Evolutionary conservation across 139 green algal species (phyloP), one percentile per base, ranked within the genome.

Genomic region (Tetraselmis striata): DNA sequence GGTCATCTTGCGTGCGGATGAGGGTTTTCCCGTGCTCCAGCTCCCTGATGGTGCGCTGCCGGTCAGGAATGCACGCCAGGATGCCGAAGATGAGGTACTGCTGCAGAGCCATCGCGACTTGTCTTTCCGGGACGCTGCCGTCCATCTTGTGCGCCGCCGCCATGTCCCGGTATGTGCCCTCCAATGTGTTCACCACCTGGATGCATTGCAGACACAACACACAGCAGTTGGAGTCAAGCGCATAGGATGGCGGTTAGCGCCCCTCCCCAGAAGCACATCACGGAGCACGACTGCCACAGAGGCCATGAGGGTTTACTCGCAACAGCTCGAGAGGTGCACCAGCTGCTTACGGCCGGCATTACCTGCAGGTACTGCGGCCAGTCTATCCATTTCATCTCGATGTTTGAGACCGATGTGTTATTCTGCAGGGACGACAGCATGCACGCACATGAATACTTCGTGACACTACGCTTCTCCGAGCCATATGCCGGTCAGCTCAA

Each of bases 11-110:
- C 31, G 93, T 88, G 78, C 91, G 87, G 2, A 93, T 45, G 30
- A 94, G 82, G 26, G 91, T 95, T 26, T 82, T 80, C 0, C 91
- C 92, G 24, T 94, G 74, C 83, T 90, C 45, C 78, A 96, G 88
- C 89, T 96, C 91, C 0, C 91, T 83, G 28, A 96, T 78, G 0
- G 92, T 95, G 67, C 91, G 88, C 87, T 95, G 91, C 59, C 92
- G 83, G 81, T 94, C 91, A 0, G 92, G 92, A n/a, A 94, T 84
- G 82, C 90, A 94, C 28, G 82, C 80, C 29, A 96, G 82, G 75
- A 95, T 94, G 75, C 84, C 85, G 78, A 95, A 91, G 0, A 96
- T 88, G 29, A 96, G 88, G 85, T 93, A 96, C 28, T 78, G 75
- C 85, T 96, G 91, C 59, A 94, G 67, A 0, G 77, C 83, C 82